Percentiles rank a stretch among this genome's conserved stretches.
These are phyloP conservation scores for Saccharomycopsis sp. DNA, from an alignment of 805 yeast species.

Conservation along the genomic window DNA sequence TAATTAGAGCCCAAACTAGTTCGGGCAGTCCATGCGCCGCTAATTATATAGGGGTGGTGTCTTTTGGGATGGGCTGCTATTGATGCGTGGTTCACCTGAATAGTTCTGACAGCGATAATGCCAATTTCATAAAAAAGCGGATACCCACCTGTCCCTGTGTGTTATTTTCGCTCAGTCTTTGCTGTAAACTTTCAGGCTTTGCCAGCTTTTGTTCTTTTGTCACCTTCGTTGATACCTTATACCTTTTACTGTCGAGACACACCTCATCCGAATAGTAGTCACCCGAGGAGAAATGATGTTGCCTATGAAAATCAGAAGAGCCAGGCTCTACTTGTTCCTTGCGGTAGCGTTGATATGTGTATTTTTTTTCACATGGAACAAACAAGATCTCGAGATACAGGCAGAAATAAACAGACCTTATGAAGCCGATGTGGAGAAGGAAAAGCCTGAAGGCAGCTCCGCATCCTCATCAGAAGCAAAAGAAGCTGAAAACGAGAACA, in stretches of 20 bases:
- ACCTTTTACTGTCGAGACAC: too few species aligned
- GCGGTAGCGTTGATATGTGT: background rate
- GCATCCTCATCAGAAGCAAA: background rate
- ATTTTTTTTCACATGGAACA: background rate
- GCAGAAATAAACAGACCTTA: background rate
- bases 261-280: too few species aligned
- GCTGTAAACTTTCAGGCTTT: background rate
- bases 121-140: background rate
- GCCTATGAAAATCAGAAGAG: background rate
- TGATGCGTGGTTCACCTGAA: background rate
- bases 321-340: background rate
- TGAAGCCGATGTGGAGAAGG: background rate
- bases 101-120: background rate
- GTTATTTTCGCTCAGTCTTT: background rate
- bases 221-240: too few species aligned
- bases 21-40: background rate
- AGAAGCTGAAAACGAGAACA: background rate
- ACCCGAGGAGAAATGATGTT: background rate
- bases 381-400: background rate
- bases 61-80: background rate
- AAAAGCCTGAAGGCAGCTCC: background rate
- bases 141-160: background rate
- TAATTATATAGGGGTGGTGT: background rate
- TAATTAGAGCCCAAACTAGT: background rate
- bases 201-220: too few species aligned